Percentiles rank a stretch among this genome's conserved stretches.
Evolutionary conservation across 2,329 filamentous ascomycete genomes (phyloP).

Genomic region (Cryphonectria naterciae): DNA sequence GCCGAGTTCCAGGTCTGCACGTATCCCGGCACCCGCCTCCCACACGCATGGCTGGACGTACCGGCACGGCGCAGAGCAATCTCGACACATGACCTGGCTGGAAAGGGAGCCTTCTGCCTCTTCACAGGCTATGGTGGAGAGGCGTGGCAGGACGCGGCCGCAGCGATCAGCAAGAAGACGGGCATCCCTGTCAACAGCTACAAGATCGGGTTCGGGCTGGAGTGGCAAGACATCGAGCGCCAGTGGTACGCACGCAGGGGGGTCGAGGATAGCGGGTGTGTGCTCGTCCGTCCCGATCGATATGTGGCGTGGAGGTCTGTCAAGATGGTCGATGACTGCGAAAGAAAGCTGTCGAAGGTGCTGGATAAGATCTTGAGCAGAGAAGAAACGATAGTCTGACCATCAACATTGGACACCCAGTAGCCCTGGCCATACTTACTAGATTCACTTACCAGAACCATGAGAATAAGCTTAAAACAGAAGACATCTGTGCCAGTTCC

Average conservation of each 20-base stretch:
- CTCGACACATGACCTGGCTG: slow-evolving; percentile 57
- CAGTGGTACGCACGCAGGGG: slow-evolving; percentile 53
- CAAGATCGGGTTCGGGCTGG: slow-evolving; percentile 53
- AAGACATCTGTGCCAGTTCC: background rate
- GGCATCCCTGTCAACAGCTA: slow-evolving; percentile 47
- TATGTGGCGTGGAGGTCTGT: slow-evolving; percentile 52
- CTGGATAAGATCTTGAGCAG: slow-evolving; percentile 25
- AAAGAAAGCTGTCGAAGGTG: slow-evolving; percentile 28
- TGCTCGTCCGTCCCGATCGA: slow-evolving; percentile 56
- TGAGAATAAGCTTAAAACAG: background rate
- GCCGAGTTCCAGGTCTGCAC: slow-evolving; percentile 47
- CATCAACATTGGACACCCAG: no score
- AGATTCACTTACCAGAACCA: background rate
- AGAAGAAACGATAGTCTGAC: background rate
- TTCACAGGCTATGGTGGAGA: slow-evolving; percentile 54
- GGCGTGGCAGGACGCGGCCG: slow-evolving; percentile 50
- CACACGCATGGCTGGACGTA: slow-evolving; percentile 59
- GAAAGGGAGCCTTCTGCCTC: slow-evolving; percentile 49
- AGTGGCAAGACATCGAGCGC: slow-evolving; percentile 58
- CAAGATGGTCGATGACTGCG: slow-evolving; percentile 17
- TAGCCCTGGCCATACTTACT: background rate
- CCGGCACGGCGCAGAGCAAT: slow-evolving; percentile 37
- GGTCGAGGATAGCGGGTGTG: slow-evolving; percentile 54
- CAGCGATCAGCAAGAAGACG: slow-evolving; percentile 38
- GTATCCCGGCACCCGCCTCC: slow-evolving; percentile 56